Evolutionary conservation across 2,329 filamentous ascomycete species (phyloP).

Genomic region (Achaetomium macrosporum): DNA sequence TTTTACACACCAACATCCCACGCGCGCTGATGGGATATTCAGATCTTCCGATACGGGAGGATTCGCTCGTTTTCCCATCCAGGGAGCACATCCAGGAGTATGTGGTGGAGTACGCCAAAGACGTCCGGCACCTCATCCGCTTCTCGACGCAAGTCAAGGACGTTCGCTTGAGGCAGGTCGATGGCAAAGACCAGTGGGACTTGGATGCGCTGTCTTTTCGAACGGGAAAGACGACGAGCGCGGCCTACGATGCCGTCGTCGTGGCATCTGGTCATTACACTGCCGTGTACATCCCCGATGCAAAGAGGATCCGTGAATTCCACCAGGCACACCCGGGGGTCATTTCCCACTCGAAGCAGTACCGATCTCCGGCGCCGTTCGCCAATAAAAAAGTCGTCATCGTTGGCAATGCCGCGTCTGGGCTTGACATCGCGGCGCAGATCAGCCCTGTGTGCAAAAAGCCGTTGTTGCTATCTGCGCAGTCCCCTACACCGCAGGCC

Average conservation of each 20-base stretch:
- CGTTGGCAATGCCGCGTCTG: slow-evolving; percentile 79
- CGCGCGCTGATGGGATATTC: slow-evolving; percentile 74
- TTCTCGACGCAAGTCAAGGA: slow-evolving; percentile 67
- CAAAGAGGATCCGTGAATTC: slow-evolving; percentile 55
- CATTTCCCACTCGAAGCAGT: slow-evolving; percentile 74
- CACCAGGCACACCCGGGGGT: slow-evolving; percentile 51
- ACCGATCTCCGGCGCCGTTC: slow-evolving; percentile 60
- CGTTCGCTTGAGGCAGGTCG: slow-evolving; percentile 39
- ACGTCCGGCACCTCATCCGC: slow-evolving; percentile 59
- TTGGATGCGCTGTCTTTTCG: slow-evolving; percentile 49
- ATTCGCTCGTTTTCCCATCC: slow-evolving; percentile 66
- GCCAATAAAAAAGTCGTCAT: slow-evolving; percentile 68
- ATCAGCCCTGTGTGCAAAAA: slow-evolving; percentile 55
- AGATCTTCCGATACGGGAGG: slow-evolving; percentile 58
- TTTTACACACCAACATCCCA: slow-evolving; percentile 82
- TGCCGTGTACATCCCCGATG: slow-evolving; percentile 60
- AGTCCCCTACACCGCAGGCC: slow-evolving; percentile 42
- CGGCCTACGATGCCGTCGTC: slow-evolving; percentile 67
- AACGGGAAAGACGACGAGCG: slow-evolving; percentile 34
- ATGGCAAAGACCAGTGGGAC: slow-evolving; percentile 51
- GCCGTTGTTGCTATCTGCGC: slow-evolving; percentile 61
- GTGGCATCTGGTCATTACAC: slow-evolving; percentile 72
- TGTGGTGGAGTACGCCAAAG: slow-evolving; percentile 63
- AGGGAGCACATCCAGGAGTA: slow-evolving; percentile 68
- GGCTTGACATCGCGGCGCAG: slow-evolving; percentile 75